Percentiles rank a stretch among this genome's conserved stretches.
phyloP scores from a whole-genome alignment of 768 basidiomycete species.

The Lepiota brunneoincarnata region DNA sequence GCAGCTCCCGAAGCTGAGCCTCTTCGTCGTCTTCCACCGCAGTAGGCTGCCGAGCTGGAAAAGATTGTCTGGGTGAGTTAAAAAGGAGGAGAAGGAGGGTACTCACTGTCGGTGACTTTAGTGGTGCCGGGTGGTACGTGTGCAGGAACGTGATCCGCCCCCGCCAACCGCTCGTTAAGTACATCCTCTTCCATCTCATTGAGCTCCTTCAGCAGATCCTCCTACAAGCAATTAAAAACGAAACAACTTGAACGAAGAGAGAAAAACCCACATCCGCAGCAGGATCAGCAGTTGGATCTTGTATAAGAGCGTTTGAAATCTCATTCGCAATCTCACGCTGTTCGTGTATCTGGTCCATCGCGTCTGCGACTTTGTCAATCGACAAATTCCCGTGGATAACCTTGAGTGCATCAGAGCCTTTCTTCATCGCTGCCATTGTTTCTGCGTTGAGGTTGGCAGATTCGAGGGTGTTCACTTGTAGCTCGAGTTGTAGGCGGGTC shows the following conservation, averaged over 20 bases:
- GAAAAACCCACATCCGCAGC: slow-evolving; percentile 66
- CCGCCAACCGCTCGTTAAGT: slow-evolving; percentile 79
- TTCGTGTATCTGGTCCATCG: slow-evolving; percentile 84
- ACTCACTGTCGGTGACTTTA: slow-evolving; percentile 49
- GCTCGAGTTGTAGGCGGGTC: slow-evolving; percentile 87
- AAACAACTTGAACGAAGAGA: slow-evolving; percentile 3
- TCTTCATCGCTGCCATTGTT: slow-evolving; percentile 97
- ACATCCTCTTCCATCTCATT: slow-evolving; percentile 87
- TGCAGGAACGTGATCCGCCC: slow-evolving; percentile 86
- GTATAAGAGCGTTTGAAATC: slow-evolving; percentile 85
- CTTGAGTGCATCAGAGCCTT: slow-evolving; percentile 85
- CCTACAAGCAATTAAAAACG: slow-evolving; percentile 39
- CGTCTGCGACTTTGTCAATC: slow-evolving; percentile 85
- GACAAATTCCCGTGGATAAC: slow-evolving; percentile 90
- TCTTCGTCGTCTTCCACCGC: slow-evolving; percentile 86
- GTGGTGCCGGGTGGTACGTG: slow-evolving; percentile 71
- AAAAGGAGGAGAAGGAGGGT: neutral
- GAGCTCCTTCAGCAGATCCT: slow-evolving; percentile 75
- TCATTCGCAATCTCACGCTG: slow-evolving; percentile 93
- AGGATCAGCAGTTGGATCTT: slow-evolving; percentile 51
- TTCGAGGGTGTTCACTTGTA: slow-evolving; percentile 96
- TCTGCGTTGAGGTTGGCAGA: slow-evolving; percentile 97
- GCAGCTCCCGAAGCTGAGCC: slow-evolving; percentile 81
- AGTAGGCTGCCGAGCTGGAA: slow-evolving; percentile 27
- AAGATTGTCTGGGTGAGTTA: neutral